These are phyloP conservation scores for Dothidotthia symphoricarpi DNA, from an alignment of 2,329 filamentous ascomycete genomes.

Conservation along the genomic window DNA sequence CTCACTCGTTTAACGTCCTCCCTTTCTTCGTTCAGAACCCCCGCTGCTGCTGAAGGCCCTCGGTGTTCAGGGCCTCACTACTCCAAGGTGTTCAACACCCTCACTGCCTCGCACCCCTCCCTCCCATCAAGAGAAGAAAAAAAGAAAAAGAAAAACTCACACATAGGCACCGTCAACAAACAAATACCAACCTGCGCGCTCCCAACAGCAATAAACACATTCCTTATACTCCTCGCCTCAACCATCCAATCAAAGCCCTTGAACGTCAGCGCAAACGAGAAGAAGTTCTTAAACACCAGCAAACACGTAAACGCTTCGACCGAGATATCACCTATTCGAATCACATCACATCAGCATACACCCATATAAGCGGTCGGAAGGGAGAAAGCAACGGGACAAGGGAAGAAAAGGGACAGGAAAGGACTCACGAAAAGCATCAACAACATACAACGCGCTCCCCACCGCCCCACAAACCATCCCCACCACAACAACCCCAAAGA, in stretches of 20 bases:
- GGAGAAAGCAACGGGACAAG: background rate
- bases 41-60: too few species aligned
- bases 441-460: conserved; percentile 80
- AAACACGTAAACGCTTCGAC: conserved; percentile 88
- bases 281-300: conserved; percentile 92
- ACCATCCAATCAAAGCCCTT: conserved; percentile 82
- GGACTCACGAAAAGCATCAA: conserved; percentile 76
- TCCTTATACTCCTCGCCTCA: conserved; percentile 56
- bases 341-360: too few species aligned
- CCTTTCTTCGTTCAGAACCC: background rate
- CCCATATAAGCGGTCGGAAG: too few species aligned
- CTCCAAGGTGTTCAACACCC: background rate
- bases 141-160: conserved; percentile 58
- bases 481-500: conserved; percentile 79
- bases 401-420: background rate
- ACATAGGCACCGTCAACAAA: conserved; percentile 69
- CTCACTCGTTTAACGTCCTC: background rate
- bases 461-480: conserved; percentile 93
- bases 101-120: too few species aligned
- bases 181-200: conserved; percentile 78
- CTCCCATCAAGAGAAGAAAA: too few species aligned
- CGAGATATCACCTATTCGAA: conserved; percentile 64
- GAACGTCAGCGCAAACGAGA: conserved; percentile 82
- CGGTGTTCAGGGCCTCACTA: too few species aligned
- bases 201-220: conserved; percentile 68